These are phyloP conservation scores for Fusarium coicis DNA, from an alignment of 2,329 filamentous ascomycete genomes.

Conservation along the genomic window DNA sequence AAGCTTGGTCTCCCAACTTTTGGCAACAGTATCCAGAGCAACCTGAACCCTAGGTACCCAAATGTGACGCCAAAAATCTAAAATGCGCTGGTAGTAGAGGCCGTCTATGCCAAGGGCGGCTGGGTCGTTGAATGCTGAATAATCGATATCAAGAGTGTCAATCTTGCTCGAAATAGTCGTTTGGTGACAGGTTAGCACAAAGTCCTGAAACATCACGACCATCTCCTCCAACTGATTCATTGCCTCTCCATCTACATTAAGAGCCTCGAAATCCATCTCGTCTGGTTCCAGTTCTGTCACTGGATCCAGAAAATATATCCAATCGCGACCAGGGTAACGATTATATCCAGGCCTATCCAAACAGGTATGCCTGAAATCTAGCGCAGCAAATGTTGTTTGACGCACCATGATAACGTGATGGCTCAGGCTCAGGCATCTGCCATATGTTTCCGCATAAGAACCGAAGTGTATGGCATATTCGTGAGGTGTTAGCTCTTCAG, in stretches of 20 bases:
- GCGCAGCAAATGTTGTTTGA: neutral
- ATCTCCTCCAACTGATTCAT: rapidly evolving
- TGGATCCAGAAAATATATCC: rapidly evolving
- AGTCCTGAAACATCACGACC: neutral
- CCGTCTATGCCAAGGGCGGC: rapidly evolving
- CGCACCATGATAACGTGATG: neutral
- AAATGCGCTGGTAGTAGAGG: rapidly evolving
- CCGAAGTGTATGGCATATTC: rapidly evolving
- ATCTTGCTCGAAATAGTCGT: rapidly evolving
- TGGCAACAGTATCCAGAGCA: neutral
- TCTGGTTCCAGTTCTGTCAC: neutral
- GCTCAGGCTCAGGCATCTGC: rapidly evolving
- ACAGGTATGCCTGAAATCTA: rapidly evolving
- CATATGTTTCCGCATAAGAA: rapidly evolving
- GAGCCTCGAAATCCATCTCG: neutral
- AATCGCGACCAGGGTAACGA: rapidly evolving
- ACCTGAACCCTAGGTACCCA: rapidly evolving
- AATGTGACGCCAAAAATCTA: rapidly evolving
- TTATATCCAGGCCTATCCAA: neutral
- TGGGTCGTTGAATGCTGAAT: rapidly evolving
- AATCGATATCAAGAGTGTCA: neutral
- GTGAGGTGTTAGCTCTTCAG: rapidly evolving
- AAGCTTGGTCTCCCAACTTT: rapidly evolving
- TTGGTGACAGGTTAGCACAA: rapidly evolving
- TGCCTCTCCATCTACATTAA: rapidly evolving